Base-by-base conservation (phyloP, 306 rosid genomes). In the Rubus idaeus region DNA sequence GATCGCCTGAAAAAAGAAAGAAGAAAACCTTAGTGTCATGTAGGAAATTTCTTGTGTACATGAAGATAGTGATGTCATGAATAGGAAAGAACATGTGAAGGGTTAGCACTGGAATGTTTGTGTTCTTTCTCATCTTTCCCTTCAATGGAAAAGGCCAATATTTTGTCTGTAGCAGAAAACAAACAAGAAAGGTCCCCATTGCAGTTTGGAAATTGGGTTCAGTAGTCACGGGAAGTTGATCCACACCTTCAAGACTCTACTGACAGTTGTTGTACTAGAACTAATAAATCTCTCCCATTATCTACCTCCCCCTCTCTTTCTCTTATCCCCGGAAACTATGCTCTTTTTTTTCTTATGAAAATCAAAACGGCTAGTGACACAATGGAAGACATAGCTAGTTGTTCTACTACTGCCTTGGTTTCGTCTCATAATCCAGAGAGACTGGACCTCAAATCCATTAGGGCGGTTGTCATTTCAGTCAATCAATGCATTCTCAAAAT, bases 201-300 rank as follows among this genome's bases (percentile, higher is more conserved):
- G 13, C 21, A 72, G n/a, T 11, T 18, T 17, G 57, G 75, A 20
- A 67, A 67, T 41, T 41, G 10, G 40, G 46, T n/a, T 30, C 35
- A 30, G 35, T 30, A 30, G 77, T 73, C 77, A 91, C 96, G 96
- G 96, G 93, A 84, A 52, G 82, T 75, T 75, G 80, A 79, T 87
- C 63, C 63, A 61, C 67, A 78, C 37, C 62, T 30, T 53, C 79
- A 77, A 46, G 77, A 65, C 58, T 68, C 53, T 50, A 57, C 74
- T 39, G 69, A 75, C 35, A 37, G 26, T 72, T 76, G 53, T 75
- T 26, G 13, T 69, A 4, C 11, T 42, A 23, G 18, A 37, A 63
- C 23, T 37, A 7, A 14, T 14, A 37, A 61, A 37, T 35, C 46
- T 37, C 12, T 39, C 30, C 9, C 49, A 18, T 18, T 37, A 66